Percentiles rank a stretch among this genome's conserved stretches.
These are phyloP conservation scores for Erucastrum elatum DNA, from an alignment of 345 rosid species.

Conservation along the genomic window DNA sequence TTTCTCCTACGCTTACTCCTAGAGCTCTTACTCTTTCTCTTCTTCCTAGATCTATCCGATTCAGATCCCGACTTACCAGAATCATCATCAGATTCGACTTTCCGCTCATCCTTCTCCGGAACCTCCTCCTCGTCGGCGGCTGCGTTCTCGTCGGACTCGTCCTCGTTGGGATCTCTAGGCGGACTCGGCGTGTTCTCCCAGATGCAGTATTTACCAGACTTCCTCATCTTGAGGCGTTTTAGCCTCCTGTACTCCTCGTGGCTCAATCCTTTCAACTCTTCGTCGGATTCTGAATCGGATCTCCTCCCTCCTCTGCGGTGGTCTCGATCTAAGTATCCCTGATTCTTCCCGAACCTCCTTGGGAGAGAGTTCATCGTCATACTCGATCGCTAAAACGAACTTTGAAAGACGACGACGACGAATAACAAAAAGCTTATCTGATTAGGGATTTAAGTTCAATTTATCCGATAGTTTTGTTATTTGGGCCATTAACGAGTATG, in stretches of 20 bases:
- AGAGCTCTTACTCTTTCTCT: conserved; percentile 43
- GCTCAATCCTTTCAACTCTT: conserved; percentile 78
- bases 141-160: conserved; percentile 45
- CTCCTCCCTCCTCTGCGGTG: conserved; percentile 47
- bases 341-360: conserved; percentile 54
- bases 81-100: conserved; percentile 36
- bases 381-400: conserved; percentile 8
- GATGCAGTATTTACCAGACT: conserved; percentile 48
- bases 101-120: conserved; percentile 46
- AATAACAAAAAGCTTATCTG: background rate
- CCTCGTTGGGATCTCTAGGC: conserved; percentile 53
- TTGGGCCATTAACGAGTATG: background rate
- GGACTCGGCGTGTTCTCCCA: conserved; percentile 89
- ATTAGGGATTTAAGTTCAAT: background rate
- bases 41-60: conserved; percentile 45
- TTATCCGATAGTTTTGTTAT: background rate
- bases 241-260: conserved; percentile 76
- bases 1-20: conserved; percentile 34
- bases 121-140: conserved; percentile 51
- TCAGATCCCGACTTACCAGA: conserved; percentile 53
- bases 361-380: conserved; percentile 53
- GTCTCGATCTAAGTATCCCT: conserved; percentile 52
- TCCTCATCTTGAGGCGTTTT: conserved; percentile 92
- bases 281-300: conserved; percentile 77
- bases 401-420: background rate